These are phyloP conservation scores for Lachancea thermotolerans DNA, from an alignment of 805 yeast species.

Conservation along the genomic window DNA sequence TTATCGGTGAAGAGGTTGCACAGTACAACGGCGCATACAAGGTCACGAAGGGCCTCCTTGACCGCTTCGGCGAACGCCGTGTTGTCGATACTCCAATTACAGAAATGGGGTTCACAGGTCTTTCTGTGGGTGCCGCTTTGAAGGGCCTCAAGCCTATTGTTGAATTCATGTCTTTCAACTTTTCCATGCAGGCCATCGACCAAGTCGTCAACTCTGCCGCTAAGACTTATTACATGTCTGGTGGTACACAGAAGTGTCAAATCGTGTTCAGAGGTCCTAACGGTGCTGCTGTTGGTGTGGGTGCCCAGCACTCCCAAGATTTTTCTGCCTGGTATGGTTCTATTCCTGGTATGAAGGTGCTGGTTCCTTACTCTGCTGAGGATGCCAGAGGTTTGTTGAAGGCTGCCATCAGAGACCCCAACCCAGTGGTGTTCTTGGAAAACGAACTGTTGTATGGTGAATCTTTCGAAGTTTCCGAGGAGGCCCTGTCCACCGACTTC, in stretches of 20 bases:
- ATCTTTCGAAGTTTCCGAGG: constrained; percentile 81
- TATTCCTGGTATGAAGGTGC: constrained; percentile 95
- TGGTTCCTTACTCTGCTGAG: constrained; percentile 92
- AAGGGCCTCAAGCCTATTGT: constrained; percentile 94
- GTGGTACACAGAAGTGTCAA: constrained; percentile 96
- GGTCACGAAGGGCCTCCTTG: constrained; percentile 90
- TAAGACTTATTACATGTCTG: constrained; percentile 97
- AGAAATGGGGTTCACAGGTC: constrained; percentile 97
- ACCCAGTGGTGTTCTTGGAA: constrained; percentile 93
- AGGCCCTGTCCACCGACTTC: constrained; percentile 80
- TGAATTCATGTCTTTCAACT: constrained; percentile 98
- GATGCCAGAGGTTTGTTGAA: constrained; percentile 93
- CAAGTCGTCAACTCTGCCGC: constrained; percentile 98
- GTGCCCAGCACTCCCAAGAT: constrained; percentile 98
- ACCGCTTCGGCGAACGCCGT: constrained; percentile 90
- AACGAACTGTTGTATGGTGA: constrained; percentile 95
- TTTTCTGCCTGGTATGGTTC: constrained; percentile 97
- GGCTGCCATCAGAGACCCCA: constrained; percentile 97
- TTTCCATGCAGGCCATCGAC: constrained; percentile 99
- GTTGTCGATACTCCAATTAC: constrained; percentile 96
- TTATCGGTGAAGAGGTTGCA: constrained; percentile 99
- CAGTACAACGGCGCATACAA: constrained; percentile 99
- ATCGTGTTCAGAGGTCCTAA: constrained; percentile 98
- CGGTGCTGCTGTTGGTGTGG: constrained; percentile 99
- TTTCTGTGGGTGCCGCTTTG: constrained; percentile 93